Evolutionary conservation across 2,329 filamentous ascomycete genomes (phyloP), one percentile per base, ranked within the genome.

Genomic region (Stemphylium beticola): DNA sequence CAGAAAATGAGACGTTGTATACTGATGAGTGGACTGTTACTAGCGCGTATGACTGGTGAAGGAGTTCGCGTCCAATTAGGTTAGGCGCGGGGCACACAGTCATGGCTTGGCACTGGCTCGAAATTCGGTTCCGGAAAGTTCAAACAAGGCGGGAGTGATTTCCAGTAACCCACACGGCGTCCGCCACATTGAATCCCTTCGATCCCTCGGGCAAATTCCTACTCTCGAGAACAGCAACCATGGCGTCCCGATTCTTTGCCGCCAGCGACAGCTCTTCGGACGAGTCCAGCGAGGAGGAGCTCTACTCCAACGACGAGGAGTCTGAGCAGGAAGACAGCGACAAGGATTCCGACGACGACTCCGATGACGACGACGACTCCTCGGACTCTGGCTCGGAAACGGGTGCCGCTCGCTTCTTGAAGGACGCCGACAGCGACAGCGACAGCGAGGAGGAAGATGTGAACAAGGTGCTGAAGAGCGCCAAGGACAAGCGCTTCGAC

Each of bases 401-500:
- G 26, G 93, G 93, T 74, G 89, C 90, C 63, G 87, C 83, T 72
- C 85, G 87, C 73, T 99, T 99, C 88, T 87, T 98, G 85, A 87
- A 82, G 72, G 85, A 88, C 67, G 87, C 85, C 65, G 85, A 86
- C 55, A 92, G 95, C 45, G 91, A 88, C 69, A 90, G 93, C 62
- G 88, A 92, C 53, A 87, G 83, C 69, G 93, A 92, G 74, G 93
- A 95, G 62, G 91, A 95, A 62, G 93, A 97, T 63, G 86, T 87
- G 64, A 87, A 88, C 62, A 91, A 89, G 70, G 87, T 95, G 69
- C 90, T 98, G 73, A 97, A 96, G 85, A 97, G 92, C 78, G 93
- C 93, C 72, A 98, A 98, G 81, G 92, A 98, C 82, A 99, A 99
- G 85, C 87, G 95, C 60, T 84, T 92, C 65, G 93, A 97, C 73